A percentile compares a stretch with the other conserved stretches of the same genome.
These are phyloP conservation scores for Cronartium ribicola DNA, from an alignment of 1,284 basidiomycete species.

Conservation along the genomic window DNA sequence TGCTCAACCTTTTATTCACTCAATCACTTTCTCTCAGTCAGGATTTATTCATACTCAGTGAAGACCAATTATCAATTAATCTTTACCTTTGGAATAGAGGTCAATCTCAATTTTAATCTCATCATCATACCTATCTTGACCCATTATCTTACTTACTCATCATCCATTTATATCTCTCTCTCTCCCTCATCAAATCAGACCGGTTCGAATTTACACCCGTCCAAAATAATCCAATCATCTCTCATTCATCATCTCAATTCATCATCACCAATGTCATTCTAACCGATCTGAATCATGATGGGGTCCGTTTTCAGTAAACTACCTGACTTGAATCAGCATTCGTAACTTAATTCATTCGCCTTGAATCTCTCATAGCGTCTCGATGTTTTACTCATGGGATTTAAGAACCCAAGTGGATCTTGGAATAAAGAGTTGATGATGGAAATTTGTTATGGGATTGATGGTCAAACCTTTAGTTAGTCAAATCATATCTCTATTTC, in stretches of 20 bases:
- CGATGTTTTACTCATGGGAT: constrained; percentile 28
- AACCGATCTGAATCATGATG: constrained; percentile 38
- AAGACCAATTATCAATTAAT: constrained; percentile 67
- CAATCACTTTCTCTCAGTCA: constrained; percentile 59
- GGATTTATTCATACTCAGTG: constrained; percentile 71
- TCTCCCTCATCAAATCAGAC: constrained; percentile 1
- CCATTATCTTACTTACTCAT: neutral
- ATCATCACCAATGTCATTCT: constrained; percentile 37
- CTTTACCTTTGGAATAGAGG: constrained; percentile 81
- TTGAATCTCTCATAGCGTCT: constrained; percentile 43
- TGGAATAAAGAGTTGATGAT: constrained; percentile 7
- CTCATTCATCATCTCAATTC: constrained; percentile 13
- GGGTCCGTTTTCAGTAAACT: constrained; percentile 1
- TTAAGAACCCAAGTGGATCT: neutral
- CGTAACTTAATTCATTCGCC: constrained; percentile 42
- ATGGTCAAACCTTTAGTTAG: constrained; percentile 27
- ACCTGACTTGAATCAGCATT: constrained; percentile 8
- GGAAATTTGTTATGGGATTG: constrained; percentile 24
- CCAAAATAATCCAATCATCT: constrained; percentile 27
- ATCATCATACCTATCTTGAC: neutral
- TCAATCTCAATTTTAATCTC: constrained; percentile 48
- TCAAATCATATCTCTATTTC: neutral
- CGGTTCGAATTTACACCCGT: constrained; percentile 22
- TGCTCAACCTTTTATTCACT: no score
- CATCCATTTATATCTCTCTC: neutral